These are phyloP conservation scores for Penicillium sp. DNA, from an alignment of 2,329 filamentous ascomycete genomes.

Conservation along the genomic window DNA sequence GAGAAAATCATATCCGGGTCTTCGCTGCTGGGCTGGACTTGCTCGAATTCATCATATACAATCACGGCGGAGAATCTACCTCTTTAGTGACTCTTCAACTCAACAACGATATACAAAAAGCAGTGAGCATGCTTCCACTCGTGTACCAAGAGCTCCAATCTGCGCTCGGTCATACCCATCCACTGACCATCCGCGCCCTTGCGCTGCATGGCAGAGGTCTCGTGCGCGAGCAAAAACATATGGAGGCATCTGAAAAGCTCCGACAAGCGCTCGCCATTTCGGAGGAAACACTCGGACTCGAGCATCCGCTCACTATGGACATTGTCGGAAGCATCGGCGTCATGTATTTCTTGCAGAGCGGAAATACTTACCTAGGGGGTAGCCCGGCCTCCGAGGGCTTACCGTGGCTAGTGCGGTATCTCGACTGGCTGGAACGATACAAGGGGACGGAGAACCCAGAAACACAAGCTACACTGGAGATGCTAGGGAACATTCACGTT, in stretches of 20 bases:
- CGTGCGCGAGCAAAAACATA: slow-evolving; percentile 14
- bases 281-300: slow-evolving; percentile 24
- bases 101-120: slow-evolving; percentile 13
- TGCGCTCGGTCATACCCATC: slow-evolving; percentile 20
- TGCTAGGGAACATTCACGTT: slow-evolving; percentile 26
- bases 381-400: slow-evolving; percentile 14
- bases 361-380: background rate
- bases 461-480: slow-evolving; percentile 17
- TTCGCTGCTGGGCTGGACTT: slow-evolving; percentile 19
- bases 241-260: slow-evolving; percentile 26
- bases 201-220: slow-evolving; percentile 21
- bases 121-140: slow-evolving; percentile 13
- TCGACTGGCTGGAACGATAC: slow-evolving; percentile 24
- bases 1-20: slow-evolving; percentile 26
- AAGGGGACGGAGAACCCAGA: slow-evolving; percentile 22
- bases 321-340: slow-evolving; percentile 27
- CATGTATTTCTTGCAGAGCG: slow-evolving; percentile 24
- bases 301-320: slow-evolving; percentile 25
- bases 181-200: slow-evolving; percentile 23
- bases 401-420: slow-evolving; percentile 28
- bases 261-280: slow-evolving; percentile 26
- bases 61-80: slow-evolving; percentile 8
- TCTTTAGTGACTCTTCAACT: slow-evolving; percentile 9
- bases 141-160: slow-evolving; percentile 20
- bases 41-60: slow-evolving; percentile 21